A percentile compares a stretch with the other conserved stretches of the same genome.
phyloP scores from a whole-genome alignment of 1,284 basidiomycete species.

The Leccinum cinnamomeum region DNA sequence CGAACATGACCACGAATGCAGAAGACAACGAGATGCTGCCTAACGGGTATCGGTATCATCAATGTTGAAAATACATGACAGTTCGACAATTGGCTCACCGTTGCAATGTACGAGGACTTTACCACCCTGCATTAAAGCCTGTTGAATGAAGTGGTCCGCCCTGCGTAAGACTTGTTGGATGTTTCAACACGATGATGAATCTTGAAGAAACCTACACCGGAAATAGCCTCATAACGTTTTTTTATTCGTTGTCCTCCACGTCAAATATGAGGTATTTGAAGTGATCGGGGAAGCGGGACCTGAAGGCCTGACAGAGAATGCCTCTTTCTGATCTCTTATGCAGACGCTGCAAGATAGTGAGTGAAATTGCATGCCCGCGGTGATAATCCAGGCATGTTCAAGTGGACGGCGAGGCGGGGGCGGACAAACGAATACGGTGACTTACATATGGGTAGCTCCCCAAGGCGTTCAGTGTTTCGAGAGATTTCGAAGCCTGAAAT shows the following conservation, averaged over 20 bases:
- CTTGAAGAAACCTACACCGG: constrained; percentile 53
- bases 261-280: constrained; percentile 84
- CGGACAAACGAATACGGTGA: constrained; percentile 15
- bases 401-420: neutral
- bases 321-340: constrained; percentile 84
- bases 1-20: constrained; percentile 88
- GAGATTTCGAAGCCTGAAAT: constrained; percentile 82
- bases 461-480: constrained; percentile 62
- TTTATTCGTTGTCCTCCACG: constrained; percentile 88
- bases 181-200: neutral
- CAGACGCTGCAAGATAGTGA: constrained; percentile 58
- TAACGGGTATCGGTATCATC: constrained; percentile 30
- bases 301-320: constrained; percentile 76
- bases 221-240: constrained; percentile 85
- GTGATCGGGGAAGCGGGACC: constrained; percentile 68
- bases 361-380: neutral
- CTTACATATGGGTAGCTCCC: constrained; percentile 87
- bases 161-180: constrained; percentile 37
- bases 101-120: constrained; percentile 90
- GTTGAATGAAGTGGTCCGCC: constrained; percentile 78
- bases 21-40: constrained; percentile 87
- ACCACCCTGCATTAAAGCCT: constrained; percentile 65
- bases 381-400: neutral
- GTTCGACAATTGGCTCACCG: constrained; percentile 47
- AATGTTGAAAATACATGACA: neutral